Evolutionary conservation across 2,329 filamentous ascomycete species (phyloP).

Genomic region (Anisogramma anomala): DNA sequence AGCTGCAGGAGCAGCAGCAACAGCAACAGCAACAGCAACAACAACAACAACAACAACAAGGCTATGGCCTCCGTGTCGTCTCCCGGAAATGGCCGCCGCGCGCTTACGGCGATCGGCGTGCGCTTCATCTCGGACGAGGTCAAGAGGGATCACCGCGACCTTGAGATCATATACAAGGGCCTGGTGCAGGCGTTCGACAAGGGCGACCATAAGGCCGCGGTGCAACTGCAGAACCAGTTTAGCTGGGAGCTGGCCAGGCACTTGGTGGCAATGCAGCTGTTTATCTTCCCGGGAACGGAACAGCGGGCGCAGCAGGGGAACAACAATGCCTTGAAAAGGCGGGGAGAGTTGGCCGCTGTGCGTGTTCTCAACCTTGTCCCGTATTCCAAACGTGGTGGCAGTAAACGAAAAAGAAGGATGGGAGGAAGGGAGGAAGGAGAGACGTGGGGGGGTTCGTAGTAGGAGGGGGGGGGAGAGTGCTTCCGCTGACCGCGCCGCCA

Average conservation of each 20-base stretch:
- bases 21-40: not conserved
- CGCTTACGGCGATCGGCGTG: slow-evolving; percentile 2
- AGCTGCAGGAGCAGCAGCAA: too few relatives aligned
- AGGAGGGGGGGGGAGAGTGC: not conserved
- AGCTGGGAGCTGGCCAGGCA: slow-evolving; percentile 12
- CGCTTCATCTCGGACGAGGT: slow-evolving; percentile 12
- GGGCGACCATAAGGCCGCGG: not conserved
- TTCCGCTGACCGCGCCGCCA: not conserved
- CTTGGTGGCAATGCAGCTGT: slow-evolving; percentile 7
- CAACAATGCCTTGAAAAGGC: not conserved
- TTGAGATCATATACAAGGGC: slow-evolving; percentile 6
- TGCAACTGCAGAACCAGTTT: slow-evolving; percentile 1
- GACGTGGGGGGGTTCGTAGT: not conserved
- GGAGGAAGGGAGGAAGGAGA: too few relatives aligned
- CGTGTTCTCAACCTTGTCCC: too few relatives aligned
- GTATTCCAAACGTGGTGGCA: too few relatives aligned
- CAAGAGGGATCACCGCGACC: slow-evolving; percentile 10
- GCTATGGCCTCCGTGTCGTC: too few relatives aligned
- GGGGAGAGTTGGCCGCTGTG: not conserved
- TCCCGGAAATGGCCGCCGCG: too few relatives aligned
- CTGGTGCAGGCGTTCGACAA: not conserved
- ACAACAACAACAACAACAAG: too few relatives aligned
- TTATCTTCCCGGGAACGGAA: slow-evolving; percentile 10
- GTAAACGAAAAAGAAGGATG: too few relatives aligned
- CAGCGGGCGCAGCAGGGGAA: slow-evolving; percentile 4